A percentile compares a stretch with the other conserved stretches of the same genome.
Conservation (phyloP, 2,329 filamentous ascomycete genomes). For the Colletotrichum costaricense region DNA sequence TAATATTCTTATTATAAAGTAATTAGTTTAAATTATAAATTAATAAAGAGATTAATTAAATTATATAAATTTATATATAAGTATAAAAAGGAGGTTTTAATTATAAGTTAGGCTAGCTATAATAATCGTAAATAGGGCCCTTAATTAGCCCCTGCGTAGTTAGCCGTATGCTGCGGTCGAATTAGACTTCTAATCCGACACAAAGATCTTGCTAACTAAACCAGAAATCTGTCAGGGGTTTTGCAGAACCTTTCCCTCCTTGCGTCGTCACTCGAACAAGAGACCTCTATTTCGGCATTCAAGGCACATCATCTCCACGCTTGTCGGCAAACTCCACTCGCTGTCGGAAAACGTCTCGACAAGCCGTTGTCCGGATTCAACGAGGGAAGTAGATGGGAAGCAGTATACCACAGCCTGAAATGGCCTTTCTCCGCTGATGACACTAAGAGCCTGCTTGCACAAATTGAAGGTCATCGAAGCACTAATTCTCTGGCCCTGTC, state of each 20-base stretch:
- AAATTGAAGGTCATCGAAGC: background rate
- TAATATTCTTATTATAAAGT: too few species aligned
- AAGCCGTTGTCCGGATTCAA: background rate
- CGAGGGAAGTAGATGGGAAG: background rate
- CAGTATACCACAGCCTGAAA: background rate
- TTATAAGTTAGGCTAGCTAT: too few species aligned
- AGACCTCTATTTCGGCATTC: background rate
- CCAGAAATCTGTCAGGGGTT: background rate
- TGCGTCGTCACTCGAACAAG: background rate
- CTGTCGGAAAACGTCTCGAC: background rate
- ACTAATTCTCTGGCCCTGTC: background rate
- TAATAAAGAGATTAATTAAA: too few species aligned
- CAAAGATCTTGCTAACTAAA: background rate
- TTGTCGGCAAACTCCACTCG: background rate
- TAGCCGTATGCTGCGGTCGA: too few species aligned
- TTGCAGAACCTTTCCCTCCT: constrained; percentile 9
- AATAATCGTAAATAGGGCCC: too few species aligned
- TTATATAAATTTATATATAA: too few species aligned
- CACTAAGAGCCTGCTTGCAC: background rate
- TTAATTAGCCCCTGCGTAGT: too few species aligned
- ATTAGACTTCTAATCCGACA: too few species aligned
- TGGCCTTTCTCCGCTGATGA: background rate
- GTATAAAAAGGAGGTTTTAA: too few species aligned
- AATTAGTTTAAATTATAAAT: too few species aligned
- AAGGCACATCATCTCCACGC: background rate